A percentile compares a stretch with the other conserved stretches of the same genome.
Evolutionary conservation across 768 basidiomycete species (phyloP).

Genomic region (Nidula microcarpa): DNA sequence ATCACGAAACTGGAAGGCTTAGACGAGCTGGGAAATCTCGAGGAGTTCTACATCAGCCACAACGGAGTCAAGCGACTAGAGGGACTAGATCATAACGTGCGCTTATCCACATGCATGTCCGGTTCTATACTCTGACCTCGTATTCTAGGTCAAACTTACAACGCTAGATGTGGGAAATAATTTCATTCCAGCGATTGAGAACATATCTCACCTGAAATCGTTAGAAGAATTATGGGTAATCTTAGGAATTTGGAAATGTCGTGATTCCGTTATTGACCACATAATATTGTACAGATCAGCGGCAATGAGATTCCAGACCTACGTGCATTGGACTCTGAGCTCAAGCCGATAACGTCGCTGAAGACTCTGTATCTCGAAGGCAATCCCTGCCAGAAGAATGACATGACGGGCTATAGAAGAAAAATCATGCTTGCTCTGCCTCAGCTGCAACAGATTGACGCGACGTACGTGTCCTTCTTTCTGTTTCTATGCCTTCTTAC

Average conservation of each 20-base stretch:
- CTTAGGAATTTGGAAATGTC: conserved; percentile 15
- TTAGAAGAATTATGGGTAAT: conserved; percentile 97
- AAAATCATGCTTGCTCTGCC: conserved; percentile 89
- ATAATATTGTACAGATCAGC: conserved; percentile 59
- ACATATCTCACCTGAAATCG: conserved; percentile 67
- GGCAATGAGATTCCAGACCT: conserved; percentile 81
- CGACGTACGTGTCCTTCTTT: conserved; percentile 63
- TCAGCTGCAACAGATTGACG: conserved; percentile 91
- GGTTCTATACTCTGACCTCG: neutral
- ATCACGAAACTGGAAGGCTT: conserved; percentile 85
- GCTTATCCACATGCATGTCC: conserved; percentile 13
- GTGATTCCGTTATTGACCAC: neutral
- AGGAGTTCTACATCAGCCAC: conserved; percentile 92
- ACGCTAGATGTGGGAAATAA: conserved; percentile 91
- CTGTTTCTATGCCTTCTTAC: neutral
- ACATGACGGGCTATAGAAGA: conserved; percentile 77
- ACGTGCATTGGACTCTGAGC: conserved; percentile 60
- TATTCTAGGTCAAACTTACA: conserved; percentile 57
- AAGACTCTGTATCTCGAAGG: conserved; percentile 93
- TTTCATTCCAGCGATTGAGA: conserved; percentile 75
- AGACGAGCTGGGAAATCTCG: conserved; percentile 66
- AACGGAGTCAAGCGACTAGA: conserved; percentile 85
- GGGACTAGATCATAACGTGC: conserved; percentile 81
- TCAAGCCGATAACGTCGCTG: conserved; percentile 56
- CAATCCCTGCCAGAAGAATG: conserved; percentile 84